phyloP scores from a whole-genome alignment of 148 eudicot genomes.

The Spergularia bocconei region DNA sequence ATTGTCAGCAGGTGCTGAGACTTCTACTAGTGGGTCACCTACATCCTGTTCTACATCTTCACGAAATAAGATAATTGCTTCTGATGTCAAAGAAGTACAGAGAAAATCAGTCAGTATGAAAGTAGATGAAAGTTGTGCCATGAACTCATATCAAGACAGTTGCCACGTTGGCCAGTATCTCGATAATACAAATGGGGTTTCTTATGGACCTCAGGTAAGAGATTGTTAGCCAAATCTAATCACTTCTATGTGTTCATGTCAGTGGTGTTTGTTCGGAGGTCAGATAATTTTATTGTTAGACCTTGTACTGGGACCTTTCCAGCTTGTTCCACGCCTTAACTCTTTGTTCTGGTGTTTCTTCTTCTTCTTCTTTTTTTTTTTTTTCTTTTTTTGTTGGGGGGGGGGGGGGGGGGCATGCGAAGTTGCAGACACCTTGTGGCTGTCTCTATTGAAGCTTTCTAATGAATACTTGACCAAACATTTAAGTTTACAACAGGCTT shows the following conservation, averaged over 20 bases:
- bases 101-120: conserved; percentile 19
- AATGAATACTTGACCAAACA: too few species aligned
- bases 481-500: too few species aligned
- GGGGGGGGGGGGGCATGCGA: too few species aligned
- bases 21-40: conserved; percentile 22
- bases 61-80: conserved; percentile 14
- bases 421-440: too few species aligned
- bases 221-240: too few species aligned
- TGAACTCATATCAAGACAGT: background rate
- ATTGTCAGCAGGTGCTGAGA: conserved; percentile 9
- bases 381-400: too few species aligned
- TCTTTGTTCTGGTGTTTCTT: too few species aligned
- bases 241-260: background rate
- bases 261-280: background rate
- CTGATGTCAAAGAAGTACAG: conserved; percentile 19
- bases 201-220: conserved; percentile 17
- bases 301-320: background rate
- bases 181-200: background rate
- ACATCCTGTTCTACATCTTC: conserved; percentile 18
- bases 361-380: too few species aligned
- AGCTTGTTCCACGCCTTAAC: too few species aligned
- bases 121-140: background rate
- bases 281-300: background rate
- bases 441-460: too few species aligned
- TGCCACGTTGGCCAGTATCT: background rate